A percentile compares a stretch with the other conserved stretches of the same genome.
phyloP scores from a whole-genome alignment of 352 stramenopile species.

The Pythium grandisporangium region DNA sequence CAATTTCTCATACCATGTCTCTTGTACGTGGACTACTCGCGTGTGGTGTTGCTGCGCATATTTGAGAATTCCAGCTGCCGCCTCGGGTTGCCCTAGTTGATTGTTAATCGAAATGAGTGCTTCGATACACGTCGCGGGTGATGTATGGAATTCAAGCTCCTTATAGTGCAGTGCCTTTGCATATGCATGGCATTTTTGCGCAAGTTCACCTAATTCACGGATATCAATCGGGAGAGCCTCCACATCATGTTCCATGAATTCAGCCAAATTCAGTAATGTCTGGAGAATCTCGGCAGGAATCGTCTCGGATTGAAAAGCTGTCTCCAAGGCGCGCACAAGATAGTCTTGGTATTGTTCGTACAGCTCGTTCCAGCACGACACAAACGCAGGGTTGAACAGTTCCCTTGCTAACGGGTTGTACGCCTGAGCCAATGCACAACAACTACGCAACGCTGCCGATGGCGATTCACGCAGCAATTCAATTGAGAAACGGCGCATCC shows the following conservation, averaged over 20 bases:
- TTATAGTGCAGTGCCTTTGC: constrained; percentile 96
- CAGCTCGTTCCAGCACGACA: constrained; percentile 98
- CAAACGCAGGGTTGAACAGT: constrained; percentile 98
- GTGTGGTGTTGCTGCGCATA: constrained; percentile 78
- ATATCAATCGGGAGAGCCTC: constrained; percentile 96
- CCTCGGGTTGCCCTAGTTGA: constrained; percentile 94
- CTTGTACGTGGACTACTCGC: constrained; percentile 85
- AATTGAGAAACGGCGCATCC: constrained; percentile 95
- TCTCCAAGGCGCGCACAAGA: constrained; percentile 90
- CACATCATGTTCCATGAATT: constrained; percentile 99
- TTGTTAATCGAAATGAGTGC: constrained; percentile 99
- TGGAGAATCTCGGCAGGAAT: constrained; percentile 96
- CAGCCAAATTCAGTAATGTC: constrained; percentile 94
- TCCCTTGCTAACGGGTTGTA: constrained; percentile 96
- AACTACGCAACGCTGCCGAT: constrained; percentile 89
- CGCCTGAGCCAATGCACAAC: constrained; percentile 90
- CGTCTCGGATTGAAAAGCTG: constrained; percentile 88
- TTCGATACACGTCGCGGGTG: constrained; percentile 94
- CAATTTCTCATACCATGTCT: constrained; percentile 97
- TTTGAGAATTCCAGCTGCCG: constrained; percentile 96
- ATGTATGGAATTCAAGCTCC: constrained; percentile 93
- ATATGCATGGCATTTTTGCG: constrained; percentile 96
- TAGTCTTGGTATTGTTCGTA: constrained; percentile 90
- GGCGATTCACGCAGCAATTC: constrained; percentile 96
- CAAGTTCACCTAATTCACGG: constrained; percentile 90